These are phyloP conservation scores for Puccinia polysora DNA, from an alignment of 1,284 basidiomycete species.

Conservation along the genomic window DNA sequence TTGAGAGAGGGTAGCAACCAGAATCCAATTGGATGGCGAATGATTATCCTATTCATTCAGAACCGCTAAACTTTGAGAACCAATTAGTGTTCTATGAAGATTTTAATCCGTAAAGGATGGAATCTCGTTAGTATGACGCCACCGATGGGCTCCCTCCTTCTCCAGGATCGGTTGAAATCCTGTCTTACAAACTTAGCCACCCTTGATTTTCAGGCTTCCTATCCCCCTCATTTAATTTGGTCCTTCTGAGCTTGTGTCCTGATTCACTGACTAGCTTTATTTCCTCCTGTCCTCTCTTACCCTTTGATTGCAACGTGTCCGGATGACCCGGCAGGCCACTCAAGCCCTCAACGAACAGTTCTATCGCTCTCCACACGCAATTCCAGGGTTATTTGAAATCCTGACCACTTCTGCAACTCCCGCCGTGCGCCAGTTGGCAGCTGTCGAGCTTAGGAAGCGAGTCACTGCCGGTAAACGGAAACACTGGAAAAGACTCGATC, in stretches of 20 bases:
- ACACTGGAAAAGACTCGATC: slow-evolving; percentile 73
- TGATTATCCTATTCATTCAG: slow-evolving; percentile 44
- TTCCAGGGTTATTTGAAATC: slow-evolving; percentile 85
- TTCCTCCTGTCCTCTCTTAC: neutral
- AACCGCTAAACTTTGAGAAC: slow-evolving; percentile 41
- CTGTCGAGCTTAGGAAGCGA: slow-evolving; percentile 96
- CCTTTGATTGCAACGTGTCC: neutral
- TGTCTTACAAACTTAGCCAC: neutral
- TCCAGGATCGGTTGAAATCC: neutral
- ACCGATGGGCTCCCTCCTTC: neutral
- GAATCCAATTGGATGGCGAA: slow-evolving; percentile 16
- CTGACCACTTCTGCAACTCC: slow-evolving; percentile 74
- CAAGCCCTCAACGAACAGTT: slow-evolving; percentile 81
- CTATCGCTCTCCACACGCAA: slow-evolving; percentile 84
- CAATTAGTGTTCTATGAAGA: slow-evolving; percentile 37
- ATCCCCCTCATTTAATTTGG: neutral
- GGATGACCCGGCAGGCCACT: slow-evolving; percentile 67
- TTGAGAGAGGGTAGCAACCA: neutral
- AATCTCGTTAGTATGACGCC: slow-evolving; percentile 45
- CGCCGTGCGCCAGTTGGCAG: slow-evolving; percentile 79
- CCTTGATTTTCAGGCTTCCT: neutral
- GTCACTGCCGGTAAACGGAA: slow-evolving; percentile 73
- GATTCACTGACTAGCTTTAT: slow-evolving; percentile 35
- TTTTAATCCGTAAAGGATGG: slow-evolving; percentile 35
- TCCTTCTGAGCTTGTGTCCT: neutral